phyloP scores from a whole-genome alignment of 2,329 filamentous ascomycete species.

The Aspergillus aculeatus region DNA sequence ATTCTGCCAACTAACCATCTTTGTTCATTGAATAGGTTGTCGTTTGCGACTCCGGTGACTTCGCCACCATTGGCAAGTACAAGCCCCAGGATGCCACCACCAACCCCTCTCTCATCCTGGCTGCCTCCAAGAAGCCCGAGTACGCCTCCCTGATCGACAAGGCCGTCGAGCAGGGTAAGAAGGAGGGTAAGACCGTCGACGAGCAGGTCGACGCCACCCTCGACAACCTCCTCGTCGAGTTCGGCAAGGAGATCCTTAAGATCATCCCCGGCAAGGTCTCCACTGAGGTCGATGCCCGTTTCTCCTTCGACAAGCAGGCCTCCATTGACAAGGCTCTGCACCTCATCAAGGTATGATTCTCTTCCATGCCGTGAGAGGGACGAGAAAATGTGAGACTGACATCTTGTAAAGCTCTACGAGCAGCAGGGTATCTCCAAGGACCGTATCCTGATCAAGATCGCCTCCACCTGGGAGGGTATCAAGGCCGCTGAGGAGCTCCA shows the following conservation, averaged over 20 bases:
- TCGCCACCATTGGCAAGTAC: conserved; percentile 95
- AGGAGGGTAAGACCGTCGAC: conserved; percentile 64
- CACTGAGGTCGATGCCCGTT: conserved; percentile 93
- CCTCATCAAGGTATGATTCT: conserved; percentile 75
- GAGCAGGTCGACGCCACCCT: conserved; percentile 85
- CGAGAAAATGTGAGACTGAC: not conserved
- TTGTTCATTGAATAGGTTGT: conserved; percentile 63
- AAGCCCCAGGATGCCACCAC: conserved; percentile 99
- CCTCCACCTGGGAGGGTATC: conserved; percentile 99
- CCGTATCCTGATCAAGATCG: conserved; percentile 96
- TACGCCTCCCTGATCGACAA: conserved; percentile 89
- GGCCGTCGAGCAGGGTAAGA: conserved; percentile 83
- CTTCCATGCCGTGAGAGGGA: not conserved
- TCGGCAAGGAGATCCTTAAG: conserved; percentile 94
- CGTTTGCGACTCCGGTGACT: conserved; percentile 93
- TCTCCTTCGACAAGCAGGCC: conserved; percentile 91
- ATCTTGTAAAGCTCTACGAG: conserved; percentile 83
- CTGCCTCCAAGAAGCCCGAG: conserved; percentile 95
- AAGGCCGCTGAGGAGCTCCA: conserved; percentile 97
- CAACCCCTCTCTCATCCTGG: conserved; percentile 98
- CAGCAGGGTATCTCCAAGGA: conserved; percentile 87
- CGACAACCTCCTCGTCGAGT: conserved; percentile 93
- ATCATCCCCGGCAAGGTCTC: conserved; percentile 98
- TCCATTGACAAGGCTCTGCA: conserved; percentile 94
- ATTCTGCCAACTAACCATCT: conserved; percentile 16